Conservation (phyloP, 2,329 filamentous ascomycete species). For the Emmonsiellopsis sp. region DNA sequence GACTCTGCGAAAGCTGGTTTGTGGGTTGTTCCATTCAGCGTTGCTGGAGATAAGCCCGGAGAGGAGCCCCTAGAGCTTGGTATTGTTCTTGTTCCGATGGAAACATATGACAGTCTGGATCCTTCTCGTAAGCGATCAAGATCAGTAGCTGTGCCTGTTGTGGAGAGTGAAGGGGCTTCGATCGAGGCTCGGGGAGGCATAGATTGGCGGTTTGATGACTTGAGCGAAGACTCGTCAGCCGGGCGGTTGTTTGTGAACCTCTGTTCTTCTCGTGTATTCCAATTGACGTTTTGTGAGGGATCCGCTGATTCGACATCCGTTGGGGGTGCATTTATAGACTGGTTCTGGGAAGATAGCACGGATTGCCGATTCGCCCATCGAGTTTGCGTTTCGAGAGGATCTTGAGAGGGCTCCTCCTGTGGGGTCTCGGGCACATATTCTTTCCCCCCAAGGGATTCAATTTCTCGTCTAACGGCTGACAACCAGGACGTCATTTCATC, state of each 20-base stretch:
- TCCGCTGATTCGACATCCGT: background rate
- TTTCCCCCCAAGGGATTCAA: slow-evolving; percentile 37
- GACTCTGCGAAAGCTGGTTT: slow-evolving; percentile 5
- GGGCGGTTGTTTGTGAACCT: background rate
- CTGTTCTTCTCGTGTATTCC: background rate
- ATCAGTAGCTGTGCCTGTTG: slow-evolving; percentile 13
- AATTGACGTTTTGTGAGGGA: background rate
- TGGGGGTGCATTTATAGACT: background rate
- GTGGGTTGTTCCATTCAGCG: slow-evolving; percentile 10
- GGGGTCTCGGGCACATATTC: slow-evolving; percentile 32
- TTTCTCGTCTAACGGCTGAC: slow-evolving; percentile 35
- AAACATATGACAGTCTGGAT: slow-evolving; percentile 16
- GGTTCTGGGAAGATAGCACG: background rate
- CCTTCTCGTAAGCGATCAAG: slow-evolving; percentile 14
- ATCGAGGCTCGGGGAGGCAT: slow-evolving; percentile 11
- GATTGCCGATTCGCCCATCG: background rate
- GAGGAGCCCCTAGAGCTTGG: slow-evolving; percentile 17
- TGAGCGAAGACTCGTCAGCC: slow-evolving; percentile 4
- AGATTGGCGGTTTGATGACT: slow-evolving; percentile 14
- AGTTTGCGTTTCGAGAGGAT: slow-evolving; percentile 1
- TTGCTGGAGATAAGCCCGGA: slow-evolving; percentile 17
- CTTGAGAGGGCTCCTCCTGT: slow-evolving; percentile 1
- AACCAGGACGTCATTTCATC: slow-evolving; percentile 40
- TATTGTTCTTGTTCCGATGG: slow-evolving; percentile 17
- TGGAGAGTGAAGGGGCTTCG: slow-evolving; percentile 16